A percentile compares a stretch with the other conserved stretches of the same genome.
Evolutionary conservation across 768 basidiomycete genomes (phyloP).

Genomic region (Amanita thiersii): DNA sequence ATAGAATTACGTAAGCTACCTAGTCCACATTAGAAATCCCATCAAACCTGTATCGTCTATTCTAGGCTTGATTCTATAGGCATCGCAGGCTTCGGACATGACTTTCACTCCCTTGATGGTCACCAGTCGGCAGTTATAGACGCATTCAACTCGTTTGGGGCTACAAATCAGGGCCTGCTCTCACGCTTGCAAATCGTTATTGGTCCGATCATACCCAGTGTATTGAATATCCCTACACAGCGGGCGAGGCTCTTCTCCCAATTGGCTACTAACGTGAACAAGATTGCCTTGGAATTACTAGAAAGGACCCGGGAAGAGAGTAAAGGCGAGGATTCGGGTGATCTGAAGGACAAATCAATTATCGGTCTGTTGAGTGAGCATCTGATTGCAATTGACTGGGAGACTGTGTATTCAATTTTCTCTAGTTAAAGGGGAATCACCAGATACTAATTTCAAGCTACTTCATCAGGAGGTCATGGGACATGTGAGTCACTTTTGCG

Average conservation of each 20-base stretch:
- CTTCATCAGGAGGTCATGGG: slow-evolving; percentile 33
- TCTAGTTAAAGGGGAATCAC: slow-evolving; percentile 28
- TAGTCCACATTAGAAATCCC: not conserved
- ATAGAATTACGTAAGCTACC: slow-evolving; percentile 31
- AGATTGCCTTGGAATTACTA: slow-evolving; percentile 23
- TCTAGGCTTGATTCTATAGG: slow-evolving; percentile 40
- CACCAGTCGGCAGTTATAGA: slow-evolving; percentile 32
- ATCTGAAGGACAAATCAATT: slow-evolving; percentile 15
- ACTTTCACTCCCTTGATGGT: slow-evolving; percentile 46
- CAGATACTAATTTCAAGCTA: slow-evolving; percentile 18
- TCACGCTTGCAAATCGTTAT: slow-evolving; percentile 14
- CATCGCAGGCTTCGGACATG: slow-evolving; percentile 40
- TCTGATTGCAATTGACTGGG: slow-evolving; percentile 24
- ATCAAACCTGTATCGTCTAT: not conserved
- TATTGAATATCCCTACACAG: slow-evolving; percentile 19
- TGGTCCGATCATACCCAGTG: slow-evolving; percentile 17
- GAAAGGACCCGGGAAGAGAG: slow-evolving; percentile 12
- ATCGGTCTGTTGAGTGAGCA: slow-evolving; percentile 17
- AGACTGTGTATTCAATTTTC: slow-evolving; percentile 15
- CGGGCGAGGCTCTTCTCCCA: slow-evolving; percentile 15
- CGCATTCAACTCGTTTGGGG: slow-evolving; percentile 22
- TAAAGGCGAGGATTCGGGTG: slow-evolving; percentile 15
- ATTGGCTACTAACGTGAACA: slow-evolving; percentile 16
- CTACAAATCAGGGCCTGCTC: slow-evolving; percentile 12
- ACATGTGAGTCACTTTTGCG: slow-evolving; percentile 19